Evolutionary conservation across 306 rosid species (phyloP).

Genomic region (Potentilla sterilis): DNA sequence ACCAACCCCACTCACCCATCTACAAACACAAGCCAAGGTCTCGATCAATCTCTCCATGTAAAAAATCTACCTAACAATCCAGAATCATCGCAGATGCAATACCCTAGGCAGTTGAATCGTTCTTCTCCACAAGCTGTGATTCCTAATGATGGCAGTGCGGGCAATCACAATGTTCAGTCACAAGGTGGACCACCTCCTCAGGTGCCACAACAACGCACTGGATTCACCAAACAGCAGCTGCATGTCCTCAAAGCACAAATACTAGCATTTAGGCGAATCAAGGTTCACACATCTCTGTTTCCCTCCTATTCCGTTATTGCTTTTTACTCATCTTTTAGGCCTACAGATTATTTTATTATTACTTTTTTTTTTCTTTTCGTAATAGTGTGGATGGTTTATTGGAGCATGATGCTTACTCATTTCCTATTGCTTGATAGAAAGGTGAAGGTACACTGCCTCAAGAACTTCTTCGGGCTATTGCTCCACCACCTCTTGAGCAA

Average conservation of each 20-base stretch:
- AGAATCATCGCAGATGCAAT: constrained; percentile 56
- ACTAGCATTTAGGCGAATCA: constrained; percentile 89
- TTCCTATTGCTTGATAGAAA: constrained; percentile 58
- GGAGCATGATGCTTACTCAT: constrained; percentile 29
- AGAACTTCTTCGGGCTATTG: constrained; percentile 85
- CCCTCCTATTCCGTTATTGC: constrained; percentile 11
- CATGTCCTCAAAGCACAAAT: constrained; percentile 98
- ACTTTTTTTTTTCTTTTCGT: not conserved
- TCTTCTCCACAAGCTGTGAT: constrained; percentile 57
- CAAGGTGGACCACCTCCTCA: constrained; percentile 58
- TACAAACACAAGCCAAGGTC: constrained; percentile 45
- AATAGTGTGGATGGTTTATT: constrained; percentile 1
- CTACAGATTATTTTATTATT: not conserved
- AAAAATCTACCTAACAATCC: constrained; percentile 48
- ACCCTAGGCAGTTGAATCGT: constrained; percentile 56
- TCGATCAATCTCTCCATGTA: constrained; percentile 51
- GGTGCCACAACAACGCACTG: constrained; percentile 51
- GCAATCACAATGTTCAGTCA: constrained; percentile 34
- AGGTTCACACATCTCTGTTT: constrained; percentile 52
- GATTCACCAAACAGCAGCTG: constrained; percentile 82
- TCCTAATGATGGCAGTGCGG: constrained; percentile 54
- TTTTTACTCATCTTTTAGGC: constrained; percentile 17
- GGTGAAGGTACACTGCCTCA: constrained; percentile 91
- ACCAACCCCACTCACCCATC: constrained; percentile 59
- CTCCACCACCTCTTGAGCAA: constrained; percentile 83